Evolutionary conservation across 495 filamentous ascomycete genomes (phyloP), one percentile per base, ranked within the genome.

Genomic region (Neurospora sp.): DNA sequence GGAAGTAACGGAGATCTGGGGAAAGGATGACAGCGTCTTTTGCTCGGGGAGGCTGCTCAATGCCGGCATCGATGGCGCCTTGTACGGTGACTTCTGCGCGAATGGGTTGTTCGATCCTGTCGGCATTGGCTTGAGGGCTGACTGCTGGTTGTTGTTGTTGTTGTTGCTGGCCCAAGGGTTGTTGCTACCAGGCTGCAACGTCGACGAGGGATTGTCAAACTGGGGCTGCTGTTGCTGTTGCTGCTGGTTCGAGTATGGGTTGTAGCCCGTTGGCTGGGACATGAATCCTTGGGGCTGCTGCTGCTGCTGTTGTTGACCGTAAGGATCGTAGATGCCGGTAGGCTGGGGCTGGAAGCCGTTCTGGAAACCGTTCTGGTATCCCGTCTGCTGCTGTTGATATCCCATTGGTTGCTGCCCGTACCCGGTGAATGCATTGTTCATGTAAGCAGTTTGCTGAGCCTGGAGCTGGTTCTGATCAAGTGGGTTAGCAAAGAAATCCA

Each of bases 31-130:
- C 4, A 91, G 88, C 0, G 88, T 88, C 78, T 89, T 89, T 78
- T 92, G 90, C 80, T 93, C 92, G 8, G 89, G 86, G 21, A 96
- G 86, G 13, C 89, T 89, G 80, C 89, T 88, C 69, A 94, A 85
- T 38, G 89, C 87, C 21, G 89, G 88, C 74, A 88, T 89, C n/a
- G 88, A 84, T 10, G 86, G 84, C 31, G 84, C 76, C 42, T 87
- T 84, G 48, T 85, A 85, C 31, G 84, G 84, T 28, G 81, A 78
- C 38, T 78, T 74, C 71, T 78, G 88, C 6, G 95, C 95, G 78
- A 99, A 99, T 39, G 95, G 95, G 76, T 99, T 99, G 84, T 98
- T 99, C 0, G 95, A 98, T 70, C 95, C 95, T 34, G 95, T 98
- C 2, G 92, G 87, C 75, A 87, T 88, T 15, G 90, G 88, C 77